Percentiles rank a stretch among this genome's conserved stretches.
Conservation (phyloP, 2,329 filamentous ascomycete genomes). For the Teratosphaeria destructans region DNA sequence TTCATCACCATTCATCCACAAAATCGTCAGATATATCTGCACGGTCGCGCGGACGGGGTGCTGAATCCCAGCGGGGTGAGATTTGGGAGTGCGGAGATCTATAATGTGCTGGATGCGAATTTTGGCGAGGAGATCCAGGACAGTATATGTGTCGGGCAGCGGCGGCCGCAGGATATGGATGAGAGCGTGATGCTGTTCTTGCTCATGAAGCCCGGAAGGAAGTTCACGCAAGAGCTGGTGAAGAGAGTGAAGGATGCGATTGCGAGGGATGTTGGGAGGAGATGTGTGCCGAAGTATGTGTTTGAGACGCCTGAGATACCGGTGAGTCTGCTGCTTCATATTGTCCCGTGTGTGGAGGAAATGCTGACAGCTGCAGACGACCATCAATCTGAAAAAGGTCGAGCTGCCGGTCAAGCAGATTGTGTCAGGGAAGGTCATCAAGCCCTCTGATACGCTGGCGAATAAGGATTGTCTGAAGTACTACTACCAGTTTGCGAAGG, state of each 20-base stretch:
- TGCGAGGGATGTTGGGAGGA: slow-evolving; percentile 53
- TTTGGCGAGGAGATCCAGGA: slow-evolving; percentile 57
- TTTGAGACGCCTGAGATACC: slow-evolving; percentile 76
- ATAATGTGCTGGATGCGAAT: slow-evolving; percentile 57
- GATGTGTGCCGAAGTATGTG: slow-evolving; percentile 68
- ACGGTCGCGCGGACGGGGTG: slow-evolving; percentile 66
- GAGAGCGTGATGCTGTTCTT: slow-evolving; percentile 52
- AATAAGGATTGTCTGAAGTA: slow-evolving; percentile 68
- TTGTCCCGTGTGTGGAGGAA: not conserved
- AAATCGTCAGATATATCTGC: slow-evolving; percentile 55
- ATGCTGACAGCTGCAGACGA: slow-evolving; percentile 44
- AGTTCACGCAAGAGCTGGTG: slow-evolving; percentile 47
- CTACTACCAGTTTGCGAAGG: slow-evolving; percentile 68
- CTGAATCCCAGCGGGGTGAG: slow-evolving; percentile 69
- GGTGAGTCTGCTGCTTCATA: slow-evolving; percentile 38
- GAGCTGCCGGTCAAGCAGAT: slow-evolving; percentile 79
- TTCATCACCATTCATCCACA: slow-evolving; percentile 61
- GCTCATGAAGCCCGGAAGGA: slow-evolving; percentile 48
- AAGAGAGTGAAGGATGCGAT: slow-evolving; percentile 54
- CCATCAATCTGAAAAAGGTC: slow-evolving; percentile 77
- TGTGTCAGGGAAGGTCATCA: slow-evolving; percentile 62
- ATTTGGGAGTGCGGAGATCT: slow-evolving; percentile 73
- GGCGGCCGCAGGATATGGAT: slow-evolving; percentile 49
- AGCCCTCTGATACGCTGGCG: slow-evolving; percentile 63
- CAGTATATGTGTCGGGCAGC: slow-evolving; percentile 70